A percentile compares a stretch with the other conserved stretches of the same genome.
Evolutionary conservation across 768 basidiomycete species (phyloP).

Genomic region (Russula ochroleuca): DNA sequence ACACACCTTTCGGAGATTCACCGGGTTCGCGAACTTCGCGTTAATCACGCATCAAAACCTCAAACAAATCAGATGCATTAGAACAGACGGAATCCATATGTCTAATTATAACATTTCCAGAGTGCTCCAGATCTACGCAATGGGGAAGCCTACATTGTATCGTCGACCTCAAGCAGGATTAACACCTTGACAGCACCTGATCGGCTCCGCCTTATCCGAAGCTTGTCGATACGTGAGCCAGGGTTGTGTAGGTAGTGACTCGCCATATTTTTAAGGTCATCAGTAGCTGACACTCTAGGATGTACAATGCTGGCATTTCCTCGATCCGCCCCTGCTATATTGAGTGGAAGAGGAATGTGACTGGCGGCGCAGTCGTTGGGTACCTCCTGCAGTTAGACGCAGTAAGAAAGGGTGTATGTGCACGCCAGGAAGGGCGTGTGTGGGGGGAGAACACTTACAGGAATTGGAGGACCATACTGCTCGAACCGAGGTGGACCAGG

Average conservation of each 20-base stretch:
- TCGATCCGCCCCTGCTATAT: neutral
- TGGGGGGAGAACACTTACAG: neutral
- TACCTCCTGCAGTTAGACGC: neutral
- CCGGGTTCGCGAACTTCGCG: too few relatives aligned
- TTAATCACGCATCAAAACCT: too few relatives aligned
- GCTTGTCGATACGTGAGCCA: neutral
- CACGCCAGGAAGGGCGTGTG: too few relatives aligned
- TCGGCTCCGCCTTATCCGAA: neutral
- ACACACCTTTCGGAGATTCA: too few relatives aligned
- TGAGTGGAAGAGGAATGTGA: neutral
- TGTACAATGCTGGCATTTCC: too few relatives aligned
- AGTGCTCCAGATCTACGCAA: too few relatives aligned
- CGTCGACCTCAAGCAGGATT: neutral
- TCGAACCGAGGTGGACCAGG: too few relatives aligned
- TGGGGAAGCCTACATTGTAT: too few relatives aligned
- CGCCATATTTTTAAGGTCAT: neutral
- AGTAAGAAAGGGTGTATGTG: neutral
- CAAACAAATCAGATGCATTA: too few relatives aligned
- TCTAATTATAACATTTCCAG: too few relatives aligned
- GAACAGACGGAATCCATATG: too few relatives aligned
- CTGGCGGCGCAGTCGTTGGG: too few relatives aligned
- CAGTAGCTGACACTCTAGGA: neutral
- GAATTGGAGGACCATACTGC: neutral
- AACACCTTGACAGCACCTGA: neutral
- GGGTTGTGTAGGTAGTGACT: neutral